Conservation (phyloP, 768 basidiomycete genomes). For the Podaxis sp. region DNA sequence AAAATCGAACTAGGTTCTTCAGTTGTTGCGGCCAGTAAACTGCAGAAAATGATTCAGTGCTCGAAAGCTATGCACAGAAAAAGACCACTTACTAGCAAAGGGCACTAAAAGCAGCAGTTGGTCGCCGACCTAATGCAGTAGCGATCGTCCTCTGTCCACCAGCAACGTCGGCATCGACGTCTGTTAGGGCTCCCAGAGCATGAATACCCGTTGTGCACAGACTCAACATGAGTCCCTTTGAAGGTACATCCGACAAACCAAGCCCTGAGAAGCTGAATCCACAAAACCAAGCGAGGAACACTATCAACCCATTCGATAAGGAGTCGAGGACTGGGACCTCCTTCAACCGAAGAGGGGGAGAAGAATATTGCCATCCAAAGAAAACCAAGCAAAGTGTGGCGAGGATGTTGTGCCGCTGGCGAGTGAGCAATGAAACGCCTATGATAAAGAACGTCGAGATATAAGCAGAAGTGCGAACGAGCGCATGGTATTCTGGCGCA, state of each 20-base stretch:
- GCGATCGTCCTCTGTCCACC: conserved; percentile 19
- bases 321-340: conserved; percentile 18
- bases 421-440: conserved; percentile 10
- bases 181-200: conserved; percentile 19
- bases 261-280: conserved; percentile 18
- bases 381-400: conserved; percentile 10
- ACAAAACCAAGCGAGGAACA: conserved; percentile 20
- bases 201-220: conserved; percentile 18
- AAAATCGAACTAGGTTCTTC: conserved; percentile 14
- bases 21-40: conserved; percentile 10
- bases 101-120: conserved; percentile 13
- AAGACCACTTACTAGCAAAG: conserved; percentile 18
- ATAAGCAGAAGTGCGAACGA: conserved; percentile 16
- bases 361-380: conserved; percentile 20
- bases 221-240: conserved; percentile 15
- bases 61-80: not conserved
- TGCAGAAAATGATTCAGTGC: not conserved
- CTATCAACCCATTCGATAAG: conserved; percentile 17
- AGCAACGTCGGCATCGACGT: conserved; percentile 17
- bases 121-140: conserved; percentile 14
- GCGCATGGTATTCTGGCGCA: conserved; percentile 13
- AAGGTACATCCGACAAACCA: conserved; percentile 6
- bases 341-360: conserved; percentile 20
- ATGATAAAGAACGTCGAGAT: conserved; percentile 17
- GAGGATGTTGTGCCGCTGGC: conserved; percentile 14